phyloP scores from a whole-genome alignment of 179 eudicot species.

The Beta corolliflora region DNA sequence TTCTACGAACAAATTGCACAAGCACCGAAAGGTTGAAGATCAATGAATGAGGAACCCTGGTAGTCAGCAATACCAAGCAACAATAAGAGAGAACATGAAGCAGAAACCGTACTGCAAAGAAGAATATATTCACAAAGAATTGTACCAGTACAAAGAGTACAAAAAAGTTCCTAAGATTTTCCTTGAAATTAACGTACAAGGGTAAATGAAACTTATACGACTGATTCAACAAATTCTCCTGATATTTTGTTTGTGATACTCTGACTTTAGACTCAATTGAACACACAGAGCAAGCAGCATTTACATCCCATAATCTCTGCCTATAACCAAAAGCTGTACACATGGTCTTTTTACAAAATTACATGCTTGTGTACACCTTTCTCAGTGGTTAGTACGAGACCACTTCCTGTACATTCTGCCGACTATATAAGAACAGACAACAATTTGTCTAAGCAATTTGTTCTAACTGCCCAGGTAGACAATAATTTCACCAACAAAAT shows the following conservation, averaged over 20 bases:
- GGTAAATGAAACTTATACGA: neutral
- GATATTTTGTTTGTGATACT: neutral
- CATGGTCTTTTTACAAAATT: conserved; percentile 21
- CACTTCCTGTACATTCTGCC: conserved; percentile 9
- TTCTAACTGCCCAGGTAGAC: neutral
- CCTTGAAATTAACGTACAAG: neutral
- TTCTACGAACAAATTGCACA: too few species aligned
- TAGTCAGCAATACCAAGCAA: neutral
- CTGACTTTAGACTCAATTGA: neutral
- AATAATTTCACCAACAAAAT: conserved; percentile 22
- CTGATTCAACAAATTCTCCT: neutral
- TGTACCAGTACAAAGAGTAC: neutral
- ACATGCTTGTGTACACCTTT: neutral
- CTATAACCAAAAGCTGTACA: conserved; percentile 5
- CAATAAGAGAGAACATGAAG: neutral
- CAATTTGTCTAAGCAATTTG: conserved; percentile 1
- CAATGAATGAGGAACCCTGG: neutral
- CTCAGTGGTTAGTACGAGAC: conserved; percentile 7
- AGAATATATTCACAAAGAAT: neutral
- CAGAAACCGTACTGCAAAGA: neutral
- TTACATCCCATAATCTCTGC: neutral
- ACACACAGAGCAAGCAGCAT: neutral
- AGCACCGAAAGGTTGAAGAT: neutral
- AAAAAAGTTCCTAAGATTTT: neutral
- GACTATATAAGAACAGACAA: conserved; percentile 3